These are phyloP conservation scores for Botrytis aclada DNA, from an alignment of 2,329 filamentous ascomycete genomes.

Conservation along the genomic window DNA sequence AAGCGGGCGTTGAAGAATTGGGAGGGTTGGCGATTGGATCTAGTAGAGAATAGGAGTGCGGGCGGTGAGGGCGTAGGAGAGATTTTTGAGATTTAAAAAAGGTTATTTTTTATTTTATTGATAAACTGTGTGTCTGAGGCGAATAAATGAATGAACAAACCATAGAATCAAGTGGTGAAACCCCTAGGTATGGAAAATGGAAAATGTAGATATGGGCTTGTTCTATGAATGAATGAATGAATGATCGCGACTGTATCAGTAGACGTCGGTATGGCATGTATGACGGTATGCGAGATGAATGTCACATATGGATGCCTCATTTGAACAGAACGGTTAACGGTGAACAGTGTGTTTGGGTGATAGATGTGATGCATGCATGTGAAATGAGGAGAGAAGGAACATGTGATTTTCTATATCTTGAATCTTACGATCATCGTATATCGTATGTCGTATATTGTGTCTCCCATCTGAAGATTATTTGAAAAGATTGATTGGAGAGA, in stretches of 20 bases:
- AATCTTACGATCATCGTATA: too few species aligned
- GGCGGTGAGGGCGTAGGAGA: slow-evolving; percentile 59
- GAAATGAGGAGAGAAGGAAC: too few species aligned
- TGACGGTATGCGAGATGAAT: not conserved
- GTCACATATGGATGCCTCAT: not conserved
- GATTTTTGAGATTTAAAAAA: slow-evolving; percentile 57
- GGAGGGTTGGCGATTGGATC: slow-evolving; percentile 64
- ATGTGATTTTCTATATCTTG: too few species aligned
- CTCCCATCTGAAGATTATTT: too few species aligned
- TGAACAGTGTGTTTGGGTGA: too few species aligned
- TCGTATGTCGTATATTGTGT: too few species aligned
- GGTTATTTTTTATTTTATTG: not conserved
- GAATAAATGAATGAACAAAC: not conserved
- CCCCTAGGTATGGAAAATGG: not conserved
- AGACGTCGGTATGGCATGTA: not conserved
- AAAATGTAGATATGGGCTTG: not conserved
- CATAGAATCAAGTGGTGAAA: not conserved
- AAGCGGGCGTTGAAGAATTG: slow-evolving; percentile 63
- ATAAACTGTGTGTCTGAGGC: not conserved
- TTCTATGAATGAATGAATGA: too few species aligned
- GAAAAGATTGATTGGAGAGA: too few species aligned
- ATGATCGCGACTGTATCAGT: not conserved
- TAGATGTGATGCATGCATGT: too few species aligned
- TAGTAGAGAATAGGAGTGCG: slow-evolving; percentile 51
- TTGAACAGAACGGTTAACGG: too few species aligned